Evolutionary conservation across 208 protist genomes (phyloP).

Genomic region (Balamuthia mandrillaris): DNA sequence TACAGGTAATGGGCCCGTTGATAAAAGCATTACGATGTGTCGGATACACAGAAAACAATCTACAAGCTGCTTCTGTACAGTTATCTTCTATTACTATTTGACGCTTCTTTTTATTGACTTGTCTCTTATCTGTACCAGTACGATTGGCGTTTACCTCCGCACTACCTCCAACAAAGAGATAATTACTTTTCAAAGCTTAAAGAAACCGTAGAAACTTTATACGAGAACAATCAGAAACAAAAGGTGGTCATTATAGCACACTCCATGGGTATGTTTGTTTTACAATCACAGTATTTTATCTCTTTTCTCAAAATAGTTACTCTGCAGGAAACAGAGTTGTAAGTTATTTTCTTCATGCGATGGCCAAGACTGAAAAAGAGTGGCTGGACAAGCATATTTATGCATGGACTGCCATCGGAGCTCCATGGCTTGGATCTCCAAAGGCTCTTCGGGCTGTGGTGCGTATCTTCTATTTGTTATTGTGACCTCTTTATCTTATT

Average conservation of each 20-base stretch:
- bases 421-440: neutral
- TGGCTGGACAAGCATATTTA: neutral
- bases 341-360: neutral
- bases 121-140: neutral
- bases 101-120: neutral
- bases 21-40: neutral
- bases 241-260: neutral
- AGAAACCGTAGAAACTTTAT: neutral
- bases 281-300: too few species aligned
- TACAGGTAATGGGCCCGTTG: slow-evolving; percentile 7
- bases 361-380: neutral
- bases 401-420: neutral
- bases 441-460: neutral
- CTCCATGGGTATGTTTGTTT: slow-evolving; percentile 3
- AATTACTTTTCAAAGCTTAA: neutral
- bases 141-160: neutral
- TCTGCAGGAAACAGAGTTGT: neutral
- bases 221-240: neutral
- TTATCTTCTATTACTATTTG: neutral
- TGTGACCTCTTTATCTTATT: neutral
- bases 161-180: neutral
- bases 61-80: neutral
- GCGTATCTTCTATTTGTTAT: too few species aligned
- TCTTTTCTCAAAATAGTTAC: too few species aligned
- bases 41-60: neutral